Conservation (phyloP, 768 basidiomycete species). For the Clavulina sp. region DNA sequence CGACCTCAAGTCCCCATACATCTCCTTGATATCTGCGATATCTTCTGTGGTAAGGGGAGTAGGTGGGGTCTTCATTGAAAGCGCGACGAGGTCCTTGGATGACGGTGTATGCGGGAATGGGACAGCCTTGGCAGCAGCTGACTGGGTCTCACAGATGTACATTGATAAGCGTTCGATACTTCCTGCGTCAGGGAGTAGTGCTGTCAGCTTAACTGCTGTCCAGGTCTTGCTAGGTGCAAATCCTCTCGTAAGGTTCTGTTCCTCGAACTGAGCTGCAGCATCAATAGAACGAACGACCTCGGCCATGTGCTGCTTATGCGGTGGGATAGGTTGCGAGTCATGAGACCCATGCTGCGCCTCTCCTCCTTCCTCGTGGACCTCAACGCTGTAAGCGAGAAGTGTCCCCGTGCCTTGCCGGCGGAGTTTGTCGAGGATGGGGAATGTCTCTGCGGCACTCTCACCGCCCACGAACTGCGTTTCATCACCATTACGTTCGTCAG, state of each 20-base stretch:
- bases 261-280: conserved; percentile 68
- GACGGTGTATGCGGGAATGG: conserved; percentile 56
- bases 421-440: conserved; percentile 45
- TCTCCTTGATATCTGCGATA: conserved; percentile 36
- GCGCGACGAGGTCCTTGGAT: conserved; percentile 32
- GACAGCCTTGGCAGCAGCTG: conserved; percentile 20
- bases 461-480: conserved; percentile 69
- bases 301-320: conserved; percentile 45
- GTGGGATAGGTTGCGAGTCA: conserved; percentile 15
- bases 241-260: conserved; percentile 19
- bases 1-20: conserved; percentile 40
- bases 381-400: conserved; percentile 71
- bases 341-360: neutral
- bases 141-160: conserved; percentile 23
- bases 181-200: conserved; percentile 44
- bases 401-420: conserved; percentile 54
- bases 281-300: conserved; percentile 68
- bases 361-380: conserved; percentile 57
- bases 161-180: conserved; percentile 46
- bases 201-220: conserved; percentile 74
- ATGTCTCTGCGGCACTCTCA: conserved; percentile 51
- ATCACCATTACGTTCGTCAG: neutral
- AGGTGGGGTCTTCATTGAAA: conserved; percentile 6
- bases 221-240: conserved; percentile 41
- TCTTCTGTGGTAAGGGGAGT: conserved; percentile 34